Evolutionary conservation across 139 green algal species (phyloP), one percentile per base, ranked within the genome.

Genomic region (Chlamydomonas incerta): DNA sequence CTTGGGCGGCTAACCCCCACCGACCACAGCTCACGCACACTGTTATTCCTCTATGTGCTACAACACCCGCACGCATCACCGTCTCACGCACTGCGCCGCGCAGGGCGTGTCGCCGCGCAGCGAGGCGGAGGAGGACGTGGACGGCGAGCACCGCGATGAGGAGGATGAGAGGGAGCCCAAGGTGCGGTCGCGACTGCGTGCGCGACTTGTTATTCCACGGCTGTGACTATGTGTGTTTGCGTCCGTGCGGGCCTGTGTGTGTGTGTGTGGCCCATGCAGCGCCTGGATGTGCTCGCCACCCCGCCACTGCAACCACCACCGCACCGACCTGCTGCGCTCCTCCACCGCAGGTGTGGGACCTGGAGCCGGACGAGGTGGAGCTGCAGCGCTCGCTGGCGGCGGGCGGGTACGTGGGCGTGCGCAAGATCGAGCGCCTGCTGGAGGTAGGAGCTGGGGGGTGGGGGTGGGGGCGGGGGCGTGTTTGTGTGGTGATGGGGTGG

Each of bases 381-480:
- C 89, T 93, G 90, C 87, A 85, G 82, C 76, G 80, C 67, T 81
- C 87, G 31, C 88, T 97, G 87, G 87, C 88, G 46, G 87, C 92
- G 17, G 96, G 96, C 21, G 93, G 93, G 33, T 98, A 98, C 77
- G 95, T 98, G 80, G 96, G 87, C 0, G 93, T 98, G 58, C 91
- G 95, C 50, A 91, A 94, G 52, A 92, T 98, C 82, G 92, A 88
- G 34, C 90, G 93, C 35, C 90, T 96, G 73, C 89, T 98, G 69
- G 93, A 96, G 90, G 85, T 87, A 90, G 92, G 72, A 28, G 71
- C 33, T 87, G 88, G 65, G 3, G 70, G 52, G 26, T n/a, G 3
- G 33, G 68, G 33, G 68, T 14, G 11, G 68, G 34, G 33, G 17
- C n/a, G n/a, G n/a, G n/a, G n/a, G n/a, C n/a, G n/a, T n/a, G n/a